A percentile compares a stretch with the other conserved stretches of the same genome.
Conservation (phyloP, 2,329 filamentous ascomycete genomes). For the Claviceps pusilla region DNA sequence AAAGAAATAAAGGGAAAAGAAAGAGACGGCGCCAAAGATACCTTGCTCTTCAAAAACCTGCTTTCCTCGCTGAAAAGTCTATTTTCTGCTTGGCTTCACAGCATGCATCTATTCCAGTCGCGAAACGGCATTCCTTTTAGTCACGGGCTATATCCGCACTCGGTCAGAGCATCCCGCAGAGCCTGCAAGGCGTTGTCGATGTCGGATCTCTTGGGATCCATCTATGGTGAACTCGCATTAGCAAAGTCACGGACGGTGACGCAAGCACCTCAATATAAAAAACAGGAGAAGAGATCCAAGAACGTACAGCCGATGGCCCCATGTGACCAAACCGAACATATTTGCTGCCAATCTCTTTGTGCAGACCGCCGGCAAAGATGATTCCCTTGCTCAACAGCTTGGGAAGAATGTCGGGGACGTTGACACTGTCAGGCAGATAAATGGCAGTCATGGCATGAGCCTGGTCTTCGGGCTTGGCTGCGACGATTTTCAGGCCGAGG, state of each 20-base stretch:
- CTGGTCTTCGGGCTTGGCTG: conserved; percentile 73
- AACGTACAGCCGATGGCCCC: conserved; percentile 72
- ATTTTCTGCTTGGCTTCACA: neutral
- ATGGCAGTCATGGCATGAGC: conserved; percentile 97
- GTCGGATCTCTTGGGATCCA: conserved; percentile 63
- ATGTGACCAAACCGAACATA: conserved; percentile 97
- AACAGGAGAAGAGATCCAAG: neutral
- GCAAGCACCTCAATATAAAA: neutral
- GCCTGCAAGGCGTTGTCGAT: conserved; percentile 72
- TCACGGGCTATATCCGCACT: conserved; percentile 50
- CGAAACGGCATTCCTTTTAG: neutral
- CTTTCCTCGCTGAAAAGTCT: neutral
- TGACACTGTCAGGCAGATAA: conserved; percentile 74
- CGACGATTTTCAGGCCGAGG: conserved; percentile 76
- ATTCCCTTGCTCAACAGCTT: conserved; percentile 75
- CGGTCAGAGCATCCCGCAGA: conserved; percentile 56
- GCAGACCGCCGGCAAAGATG: conserved; percentile 85
- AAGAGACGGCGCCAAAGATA: neutral
- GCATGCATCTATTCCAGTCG: neutral
- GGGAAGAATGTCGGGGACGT: conserved; percentile 69
- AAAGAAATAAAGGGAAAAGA: too few relatives aligned
- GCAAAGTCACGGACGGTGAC: neutral
- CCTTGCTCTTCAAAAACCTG: neutral
- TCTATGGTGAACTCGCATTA: conserved; percentile 24
- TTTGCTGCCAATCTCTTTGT: conserved; percentile 86